phyloP scores from a whole-genome alignment of 2,329 filamentous ascomycete genomes.

The Penicillium sp. region DNA sequence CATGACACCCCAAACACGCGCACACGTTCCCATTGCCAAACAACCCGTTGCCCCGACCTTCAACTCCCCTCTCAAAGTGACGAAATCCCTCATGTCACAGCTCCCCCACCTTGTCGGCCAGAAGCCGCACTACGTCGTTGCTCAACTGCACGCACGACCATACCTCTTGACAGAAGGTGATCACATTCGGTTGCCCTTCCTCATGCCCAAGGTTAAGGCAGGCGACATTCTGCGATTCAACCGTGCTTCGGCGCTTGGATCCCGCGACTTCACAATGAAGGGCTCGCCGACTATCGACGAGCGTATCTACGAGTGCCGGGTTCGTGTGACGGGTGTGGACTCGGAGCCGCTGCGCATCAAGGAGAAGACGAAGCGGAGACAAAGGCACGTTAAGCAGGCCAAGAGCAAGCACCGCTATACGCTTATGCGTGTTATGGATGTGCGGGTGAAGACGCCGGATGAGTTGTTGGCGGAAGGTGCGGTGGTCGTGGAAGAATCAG shows the following conservation, averaged over 20 bases:
- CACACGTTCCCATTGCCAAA: conserved; percentile 30
- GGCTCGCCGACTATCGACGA: conserved; percentile 80
- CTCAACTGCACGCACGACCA: conserved; percentile 49
- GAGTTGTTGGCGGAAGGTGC: conserved; percentile 48
- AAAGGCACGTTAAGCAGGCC: conserved; percentile 65
- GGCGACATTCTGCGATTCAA: conserved; percentile 88
- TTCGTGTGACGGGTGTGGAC: conserved; percentile 80
- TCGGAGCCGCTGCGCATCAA: conserved; percentile 72
- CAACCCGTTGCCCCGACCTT: conserved; percentile 39
- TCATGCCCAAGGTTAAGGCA: conserved; percentile 70
- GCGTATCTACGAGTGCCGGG: conserved; percentile 77
- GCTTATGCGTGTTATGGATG: conserved; percentile 76
- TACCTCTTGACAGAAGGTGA: conserved; percentile 61
- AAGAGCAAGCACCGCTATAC: conserved; percentile 92
- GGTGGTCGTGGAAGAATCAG: conserved; percentile 31
- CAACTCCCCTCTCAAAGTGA: conserved; percentile 38
- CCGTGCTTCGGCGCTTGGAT: conserved; percentile 77
- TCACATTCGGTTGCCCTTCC: conserved; percentile 72
- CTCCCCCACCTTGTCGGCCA: conserved; percentile 46
- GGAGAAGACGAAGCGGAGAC: conserved; percentile 77
- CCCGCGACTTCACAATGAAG: conserved; percentile 85
- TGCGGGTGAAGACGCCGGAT: conserved; percentile 63
- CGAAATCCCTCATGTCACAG: conserved; percentile 39
- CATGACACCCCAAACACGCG: conserved; percentile 20
- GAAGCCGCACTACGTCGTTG: conserved; percentile 46